A percentile compares a stretch with the other conserved stretches of the same genome.
Evolutionary conservation across 2,329 filamentous ascomycete species (phyloP).

Genomic region (Fusarium napiforme): DNA sequence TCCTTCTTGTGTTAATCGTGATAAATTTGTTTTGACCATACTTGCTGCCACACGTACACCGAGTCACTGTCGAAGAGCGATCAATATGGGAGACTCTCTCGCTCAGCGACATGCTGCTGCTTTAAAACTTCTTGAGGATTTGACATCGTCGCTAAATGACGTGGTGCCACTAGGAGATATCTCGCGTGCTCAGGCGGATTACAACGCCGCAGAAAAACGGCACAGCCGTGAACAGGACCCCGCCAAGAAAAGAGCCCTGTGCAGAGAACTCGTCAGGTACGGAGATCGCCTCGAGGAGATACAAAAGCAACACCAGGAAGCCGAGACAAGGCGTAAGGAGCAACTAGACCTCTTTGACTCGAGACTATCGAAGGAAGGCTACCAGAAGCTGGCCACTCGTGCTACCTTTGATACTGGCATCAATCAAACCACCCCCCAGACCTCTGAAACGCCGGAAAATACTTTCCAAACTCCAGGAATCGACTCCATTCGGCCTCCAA

Average conservation of each 20-base stretch:
- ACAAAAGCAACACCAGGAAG: rapidly evolving
- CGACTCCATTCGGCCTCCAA: rapidly evolving
- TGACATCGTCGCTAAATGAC: not conserved
- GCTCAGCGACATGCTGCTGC: rapidly evolving
- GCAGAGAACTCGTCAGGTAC: rapidly evolving
- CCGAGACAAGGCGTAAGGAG: rapidly evolving
- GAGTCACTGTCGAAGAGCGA: rapidly evolving
- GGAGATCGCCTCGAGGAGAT: not conserved
- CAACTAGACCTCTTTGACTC: not conserved
- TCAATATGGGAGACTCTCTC: not conserved
- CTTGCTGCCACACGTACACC: not conserved
- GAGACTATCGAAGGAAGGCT: rapidly evolving
- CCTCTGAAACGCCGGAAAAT: rapidly evolving
- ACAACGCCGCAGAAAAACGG: not conserved
- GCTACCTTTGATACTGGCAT: not conserved
- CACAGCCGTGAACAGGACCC: not conserved
- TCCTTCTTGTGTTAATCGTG: no score
- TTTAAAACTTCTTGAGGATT: rapidly evolving
- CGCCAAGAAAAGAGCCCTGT: rapidly evolving
- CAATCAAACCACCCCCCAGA: rapidly evolving
- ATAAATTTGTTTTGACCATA: no score
- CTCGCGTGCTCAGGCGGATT: not conserved
- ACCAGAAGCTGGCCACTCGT: rapidly evolving
- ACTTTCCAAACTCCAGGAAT: not conserved
- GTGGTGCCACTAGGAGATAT: not conserved